Evolutionary conservation across 768 basidiomycete species (phyloP), one percentile per base, ranked within the genome.

Genomic region (Russula griseocarnosa): DNA sequence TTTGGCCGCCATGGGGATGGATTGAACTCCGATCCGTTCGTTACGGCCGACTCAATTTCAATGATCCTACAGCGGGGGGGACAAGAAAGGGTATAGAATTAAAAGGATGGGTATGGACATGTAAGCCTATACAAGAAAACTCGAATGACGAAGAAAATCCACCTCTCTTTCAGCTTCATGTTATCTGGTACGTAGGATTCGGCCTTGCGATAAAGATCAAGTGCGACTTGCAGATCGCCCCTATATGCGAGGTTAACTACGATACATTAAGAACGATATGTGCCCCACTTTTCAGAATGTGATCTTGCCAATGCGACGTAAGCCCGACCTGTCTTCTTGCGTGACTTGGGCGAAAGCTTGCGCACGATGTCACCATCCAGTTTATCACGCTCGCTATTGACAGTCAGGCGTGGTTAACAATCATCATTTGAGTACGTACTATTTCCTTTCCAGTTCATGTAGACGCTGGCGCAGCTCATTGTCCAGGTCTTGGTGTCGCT

Each of bases 111-210:
- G 22, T 47, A 22, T 47, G n/a, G 54, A 58, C 56, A 63, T 52
- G 59, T 62, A 64, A 62, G 59, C 53, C 46, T 58, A 64, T 80
- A 80, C 73, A 85, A 76, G 72, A 85, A 86, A 72, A 86, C 81
- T 74, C 84, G 77, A 72, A 85, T 74, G 74, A 87, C 75, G 74
- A 86, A 87, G 79, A 83, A 81, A 80, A 86, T 86, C 82, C 81
- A 92, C 92, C 92, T 88, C 80, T 90, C 89, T 82, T 86, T 84
- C 55, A 94, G 80, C 73, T 90, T 92, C 75, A 83, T 74, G 71
- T 94, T 93, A 62, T 91, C 87, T n/a, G 92, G 91, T 54, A 92
- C 89, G 68, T 92, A 92, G 6, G 80, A 79, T 73, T 87, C 86
- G 22, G 90, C 91, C 69, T 89, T 88, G 71, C 86, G 85, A 72